Evolutionary conservation across 768 basidiomycete genomes (phyloP).

Genomic region (Termitomyces sp.): DNA sequence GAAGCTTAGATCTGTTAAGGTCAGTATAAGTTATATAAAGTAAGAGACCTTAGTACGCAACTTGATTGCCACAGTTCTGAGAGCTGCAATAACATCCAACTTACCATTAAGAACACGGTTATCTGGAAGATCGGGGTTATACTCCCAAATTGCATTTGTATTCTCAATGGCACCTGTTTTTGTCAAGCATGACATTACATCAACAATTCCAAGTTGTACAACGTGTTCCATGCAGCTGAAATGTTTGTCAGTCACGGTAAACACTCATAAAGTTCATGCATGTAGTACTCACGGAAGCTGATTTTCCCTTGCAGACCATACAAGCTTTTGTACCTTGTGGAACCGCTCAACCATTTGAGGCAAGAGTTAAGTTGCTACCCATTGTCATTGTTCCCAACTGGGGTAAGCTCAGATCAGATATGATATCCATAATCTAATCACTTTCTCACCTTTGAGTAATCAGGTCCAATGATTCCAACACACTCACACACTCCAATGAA

Average conservation of each 20-base stretch:
- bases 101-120: conserved; percentile 22
- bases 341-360: not conserved
- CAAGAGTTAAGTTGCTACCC: not conserved
- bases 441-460: conserved; percentile 19
- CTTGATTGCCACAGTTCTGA: conserved; percentile 15
- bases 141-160: conserved; percentile 29
- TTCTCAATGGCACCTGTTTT: conserved; percentile 22
- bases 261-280: too few species aligned
- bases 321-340: not conserved
- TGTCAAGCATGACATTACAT: conserved; percentile 25
- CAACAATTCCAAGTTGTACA: conserved; percentile 21
- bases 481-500: conserved; percentile 20
- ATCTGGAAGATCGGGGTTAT: conserved; percentile 18
- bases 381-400: not conserved
- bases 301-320: not conserved
- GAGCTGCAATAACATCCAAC: conserved; percentile 25
- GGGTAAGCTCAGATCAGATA: not conserved
- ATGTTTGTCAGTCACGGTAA: not conserved
- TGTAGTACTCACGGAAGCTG: not conserved
- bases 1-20: not conserved
- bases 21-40: too few species aligned
- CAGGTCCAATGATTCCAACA: conserved; percentile 17
- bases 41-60: not conserved
- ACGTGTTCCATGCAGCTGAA: conserved; percentile 24
- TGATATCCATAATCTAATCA: not conserved